These are phyloP conservation scores for Cymbopogon citratus DNA, from an alignment of 176 grass and related monocot species.

Conservation along the genomic window DNA sequence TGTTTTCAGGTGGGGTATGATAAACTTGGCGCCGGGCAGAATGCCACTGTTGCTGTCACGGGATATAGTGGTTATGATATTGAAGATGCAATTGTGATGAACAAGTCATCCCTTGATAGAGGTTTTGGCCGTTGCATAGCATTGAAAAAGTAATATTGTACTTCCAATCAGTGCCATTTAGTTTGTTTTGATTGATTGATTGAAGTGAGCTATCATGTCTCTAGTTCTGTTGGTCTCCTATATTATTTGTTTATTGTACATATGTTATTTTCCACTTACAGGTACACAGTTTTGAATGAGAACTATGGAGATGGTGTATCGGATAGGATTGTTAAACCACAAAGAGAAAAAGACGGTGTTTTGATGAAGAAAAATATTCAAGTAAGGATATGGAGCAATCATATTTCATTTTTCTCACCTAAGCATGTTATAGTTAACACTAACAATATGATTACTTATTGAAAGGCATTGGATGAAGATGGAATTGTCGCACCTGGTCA, in stretches of 20 bases:
- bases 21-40: constrained; percentile 89
- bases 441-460: not conserved
- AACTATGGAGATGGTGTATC: constrained; percentile 41
- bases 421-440: too few species aligned
- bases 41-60: constrained; percentile 95
- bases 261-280: not conserved
- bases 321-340: constrained; percentile 63
- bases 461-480: constrained; percentile 78
- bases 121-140: constrained; percentile 92
- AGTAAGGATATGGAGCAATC: constrained; percentile 19
- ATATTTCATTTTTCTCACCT: too few species aligned
- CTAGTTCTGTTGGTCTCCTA: too few species aligned
- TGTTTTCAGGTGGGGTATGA: constrained; percentile 79
- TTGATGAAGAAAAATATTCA: constrained; percentile 45
- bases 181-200: too few species aligned
- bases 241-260: too few species aligned
- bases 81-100: constrained; percentile 99
- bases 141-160: constrained; percentile 78
- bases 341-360: constrained; percentile 55
- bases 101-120: constrained; percentile 95
- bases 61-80: constrained; percentile 96
- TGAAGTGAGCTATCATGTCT: too few species aligned
- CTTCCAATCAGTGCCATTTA: too few species aligned
- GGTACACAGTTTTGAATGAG: constrained; percentile 62
- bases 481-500: constrained; percentile 82